These are phyloP conservation scores for Talaromyces borbonicus DNA, from an alignment of 495 filamentous ascomycete genomes.

Conservation along the genomic window DNA sequence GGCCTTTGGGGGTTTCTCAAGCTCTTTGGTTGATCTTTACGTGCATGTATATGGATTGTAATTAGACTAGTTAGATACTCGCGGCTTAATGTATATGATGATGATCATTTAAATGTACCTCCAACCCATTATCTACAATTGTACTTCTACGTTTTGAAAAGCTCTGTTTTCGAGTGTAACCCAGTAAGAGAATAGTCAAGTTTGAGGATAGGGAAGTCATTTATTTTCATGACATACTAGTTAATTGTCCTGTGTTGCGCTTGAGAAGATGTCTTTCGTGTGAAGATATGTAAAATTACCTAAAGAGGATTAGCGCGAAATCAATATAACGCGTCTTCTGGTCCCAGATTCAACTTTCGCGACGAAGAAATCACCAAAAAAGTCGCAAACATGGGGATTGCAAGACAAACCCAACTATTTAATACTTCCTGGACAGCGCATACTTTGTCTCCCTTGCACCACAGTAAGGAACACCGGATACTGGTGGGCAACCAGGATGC, in stretches of 20 bases:
- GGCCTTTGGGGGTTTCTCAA: conserved; percentile 93
- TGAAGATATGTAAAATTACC: too few species aligned
- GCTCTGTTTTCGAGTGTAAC: too few species aligned
- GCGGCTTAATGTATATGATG: not conserved
- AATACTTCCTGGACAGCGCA: conserved; percentile 48
- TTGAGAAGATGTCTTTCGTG: too few species aligned
- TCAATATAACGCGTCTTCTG: not conserved
- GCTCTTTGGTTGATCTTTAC: conserved; percentile 52
- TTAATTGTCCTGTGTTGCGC: too few species aligned
- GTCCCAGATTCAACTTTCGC: not conserved
- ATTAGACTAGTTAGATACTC: conserved; percentile 2
- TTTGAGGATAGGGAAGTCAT: too few species aligned
- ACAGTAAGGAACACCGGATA: conserved; percentile 29
- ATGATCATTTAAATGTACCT: too few species aligned
- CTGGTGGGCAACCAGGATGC: conserved; percentile 27
- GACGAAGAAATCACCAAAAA: not conserved
- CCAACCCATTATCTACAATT: too few species aligned
- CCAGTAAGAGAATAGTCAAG: too few species aligned
- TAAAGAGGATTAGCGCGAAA: too few species aligned
- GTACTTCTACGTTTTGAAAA: too few species aligned
- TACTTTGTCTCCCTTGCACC: conserved; percentile 45
- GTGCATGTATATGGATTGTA: not conserved
- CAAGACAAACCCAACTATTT: conserved; percentile 27
- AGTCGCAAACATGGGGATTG: conserved; percentile 1
- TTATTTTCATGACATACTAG: too few species aligned